Evolutionary conservation across 2,329 filamentous ascomycete genomes (phyloP).

Genomic region (Podosphaera xanthii): DNA sequence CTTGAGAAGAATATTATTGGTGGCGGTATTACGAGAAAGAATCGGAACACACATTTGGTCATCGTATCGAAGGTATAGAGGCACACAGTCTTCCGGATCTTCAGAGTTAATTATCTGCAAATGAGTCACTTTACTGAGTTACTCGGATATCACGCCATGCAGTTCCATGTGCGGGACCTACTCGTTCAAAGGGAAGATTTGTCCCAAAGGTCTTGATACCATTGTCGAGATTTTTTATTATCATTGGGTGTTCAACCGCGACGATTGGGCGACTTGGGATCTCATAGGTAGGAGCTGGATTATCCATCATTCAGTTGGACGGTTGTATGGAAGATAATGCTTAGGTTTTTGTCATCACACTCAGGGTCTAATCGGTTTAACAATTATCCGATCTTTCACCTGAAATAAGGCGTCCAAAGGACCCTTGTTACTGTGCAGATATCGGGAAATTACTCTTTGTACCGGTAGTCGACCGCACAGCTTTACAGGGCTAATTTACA

Average conservation of each 20-base stretch:
- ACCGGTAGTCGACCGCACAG: too few relatives aligned
- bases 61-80: constrained; percentile 56
- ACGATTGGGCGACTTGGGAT: constrained; percentile 31
- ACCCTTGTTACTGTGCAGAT: too few relatives aligned
- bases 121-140: not conserved
- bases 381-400: too few relatives aligned
- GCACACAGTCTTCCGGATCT: constrained; percentile 27
- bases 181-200: constrained; percentile 11
- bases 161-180: constrained; percentile 7
- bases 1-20: constrained; percentile 70
- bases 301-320: not conserved
- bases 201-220: constrained; percentile 36
- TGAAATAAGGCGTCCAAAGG: too few relatives aligned
- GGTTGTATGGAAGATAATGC: too few relatives aligned
- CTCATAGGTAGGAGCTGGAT: constrained; percentile 21
- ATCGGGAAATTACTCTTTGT: too few relatives aligned
- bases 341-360: too few relatives aligned
- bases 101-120: constrained; percentile 22
- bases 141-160: not conserved
- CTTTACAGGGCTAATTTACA: too few relatives aligned
- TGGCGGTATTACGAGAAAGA: constrained; percentile 49
- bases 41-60: constrained; percentile 61
- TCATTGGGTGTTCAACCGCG: constrained; percentile 42
- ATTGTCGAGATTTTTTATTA: constrained; percentile 39
- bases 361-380: too few relatives aligned